These are phyloP conservation scores for Incumbomyces lentus DNA, from an alignment of 2,329 filamentous ascomycete species.

Conservation along the genomic window DNA sequence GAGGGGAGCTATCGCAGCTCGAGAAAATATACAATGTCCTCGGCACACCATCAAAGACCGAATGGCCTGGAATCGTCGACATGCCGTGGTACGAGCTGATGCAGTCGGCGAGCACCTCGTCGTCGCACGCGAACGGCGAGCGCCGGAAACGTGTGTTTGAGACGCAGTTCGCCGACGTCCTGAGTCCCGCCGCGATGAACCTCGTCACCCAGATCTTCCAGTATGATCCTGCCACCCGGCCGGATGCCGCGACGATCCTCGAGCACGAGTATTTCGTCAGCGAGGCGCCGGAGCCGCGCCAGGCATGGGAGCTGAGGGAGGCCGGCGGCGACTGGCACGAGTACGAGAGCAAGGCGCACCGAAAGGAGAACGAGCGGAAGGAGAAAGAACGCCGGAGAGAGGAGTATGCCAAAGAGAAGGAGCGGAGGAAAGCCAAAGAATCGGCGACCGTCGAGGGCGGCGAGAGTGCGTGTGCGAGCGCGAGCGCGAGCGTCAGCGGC, in stretches of 20 bases:
- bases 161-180: conserved; percentile 55
- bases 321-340: conserved; percentile 97
- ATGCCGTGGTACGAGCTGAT: conserved; percentile 97
- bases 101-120: conserved; percentile 49
- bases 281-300: conserved; percentile 66
- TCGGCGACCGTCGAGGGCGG: background rate
- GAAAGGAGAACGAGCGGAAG: conserved; percentile 71
- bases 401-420: conserved; percentile 35
- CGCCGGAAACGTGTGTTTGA: conserved; percentile 45
- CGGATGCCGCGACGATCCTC: conserved; percentile 72
- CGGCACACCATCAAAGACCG: conserved; percentile 70
- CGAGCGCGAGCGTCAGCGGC: no score
- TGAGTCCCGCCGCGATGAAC: conserved; percentile 73
- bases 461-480: no score
- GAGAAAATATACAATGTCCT: conserved; percentile 93
- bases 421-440: conserved; percentile 38
- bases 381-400: conserved; percentile 46
- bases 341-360: conserved; percentile 88
- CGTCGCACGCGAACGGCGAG: conserved; percentile 28
- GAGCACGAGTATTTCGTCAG: conserved; percentile 77
- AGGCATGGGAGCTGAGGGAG: conserved; percentile 70
- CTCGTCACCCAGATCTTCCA: conserved; percentile 74
- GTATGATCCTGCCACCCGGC: conserved; percentile 76
- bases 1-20: conserved; percentile 88
- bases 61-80: conserved; percentile 85